A percentile compares a stretch with the other conserved stretches of the same genome.
phyloP scores from a whole-genome alignment of 495 filamentous ascomycete species.

The Annulohypoxylon maeteangense region DNA sequence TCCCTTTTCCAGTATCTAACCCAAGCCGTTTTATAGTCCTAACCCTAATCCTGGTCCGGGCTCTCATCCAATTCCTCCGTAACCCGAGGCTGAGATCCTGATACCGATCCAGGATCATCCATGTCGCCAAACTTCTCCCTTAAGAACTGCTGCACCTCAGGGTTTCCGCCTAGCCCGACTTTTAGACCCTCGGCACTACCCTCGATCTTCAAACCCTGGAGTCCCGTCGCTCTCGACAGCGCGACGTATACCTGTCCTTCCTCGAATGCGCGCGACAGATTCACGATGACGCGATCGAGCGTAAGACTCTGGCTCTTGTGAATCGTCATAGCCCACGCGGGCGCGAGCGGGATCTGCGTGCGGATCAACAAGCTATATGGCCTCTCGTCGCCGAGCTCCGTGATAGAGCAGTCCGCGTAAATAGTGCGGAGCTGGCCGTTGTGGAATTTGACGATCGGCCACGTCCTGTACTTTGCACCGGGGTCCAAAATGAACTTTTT shows the following conservation, averaged over 20 bases:
- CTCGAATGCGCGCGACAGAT: constrained; percentile 86
- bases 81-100: not conserved
- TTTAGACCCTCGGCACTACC: constrained; percentile 43
- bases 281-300: constrained; percentile 88
- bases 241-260: constrained; percentile 89
- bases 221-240: constrained; percentile 78
- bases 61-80: not conserved
- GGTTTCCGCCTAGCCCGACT: constrained; percentile 43
- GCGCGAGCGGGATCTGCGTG: constrained; percentile 84
- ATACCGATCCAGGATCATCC: constrained; percentile 10
- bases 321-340: constrained; percentile 94
- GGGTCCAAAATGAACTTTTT: constrained; percentile 44
- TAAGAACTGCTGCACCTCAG: constrained; percentile 43
- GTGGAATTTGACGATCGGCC: constrained; percentile 81
- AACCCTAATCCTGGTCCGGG: no score
- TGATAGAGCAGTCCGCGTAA: constrained; percentile 59
- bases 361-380: constrained; percentile 73
- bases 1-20: no score
- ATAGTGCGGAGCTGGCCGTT: constrained; percentile 54
- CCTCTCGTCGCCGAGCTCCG: constrained; percentile 56
- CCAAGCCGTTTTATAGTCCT: not conserved
- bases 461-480: constrained; percentile 52
- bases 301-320: constrained; percentile 97
- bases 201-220: constrained; percentile 72
- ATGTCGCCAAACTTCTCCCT: constrained; percentile 42